Evolutionary conservation across 2,329 filamentous ascomycete genomes (phyloP).

Genomic region (Fusarium verticillioides): DNA sequence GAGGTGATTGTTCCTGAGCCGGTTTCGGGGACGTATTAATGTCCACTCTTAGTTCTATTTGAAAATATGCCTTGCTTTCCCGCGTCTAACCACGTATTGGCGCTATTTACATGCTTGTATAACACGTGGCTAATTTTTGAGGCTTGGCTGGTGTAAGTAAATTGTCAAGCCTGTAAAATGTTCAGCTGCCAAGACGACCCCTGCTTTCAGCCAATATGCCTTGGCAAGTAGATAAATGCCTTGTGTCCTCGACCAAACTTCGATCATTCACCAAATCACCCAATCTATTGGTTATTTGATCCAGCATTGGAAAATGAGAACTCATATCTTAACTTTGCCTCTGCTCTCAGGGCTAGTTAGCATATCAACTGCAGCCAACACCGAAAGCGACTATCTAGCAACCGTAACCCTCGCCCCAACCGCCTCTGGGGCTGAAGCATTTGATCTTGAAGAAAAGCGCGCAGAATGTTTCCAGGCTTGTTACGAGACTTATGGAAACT

Average conservation of each 20-base stretch:
- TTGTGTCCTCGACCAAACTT: neutral
- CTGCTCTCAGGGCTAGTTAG: neutral
- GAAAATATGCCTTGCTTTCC: neutral
- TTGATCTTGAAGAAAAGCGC: neutral
- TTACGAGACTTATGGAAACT: conserved; percentile 11
- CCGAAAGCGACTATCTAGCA: neutral
- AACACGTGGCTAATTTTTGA: neutral
- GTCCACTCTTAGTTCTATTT: fast-evolving
- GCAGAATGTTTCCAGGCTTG: conserved; percentile 14
- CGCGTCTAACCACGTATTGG: too few relatives aligned
- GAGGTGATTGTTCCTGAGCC: neutral
- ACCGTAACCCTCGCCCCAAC: neutral
- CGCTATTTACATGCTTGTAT: neutral
- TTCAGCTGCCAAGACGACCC: neutral
- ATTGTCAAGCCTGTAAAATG: neutral
- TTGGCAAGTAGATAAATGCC: neutral
- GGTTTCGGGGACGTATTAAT: neutral
- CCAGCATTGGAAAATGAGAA: neutral
- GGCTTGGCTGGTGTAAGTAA: neutral
- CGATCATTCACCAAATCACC: fast-evolving
- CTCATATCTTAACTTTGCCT: fast-evolving
- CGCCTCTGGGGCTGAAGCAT: neutral
- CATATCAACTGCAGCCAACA: neutral
- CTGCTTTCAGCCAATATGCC: neutral
- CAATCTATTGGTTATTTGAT: neutral